Conservation (phyloP, 352 stramenopile genomes). For the Phytophthora colocasiae region DNA sequence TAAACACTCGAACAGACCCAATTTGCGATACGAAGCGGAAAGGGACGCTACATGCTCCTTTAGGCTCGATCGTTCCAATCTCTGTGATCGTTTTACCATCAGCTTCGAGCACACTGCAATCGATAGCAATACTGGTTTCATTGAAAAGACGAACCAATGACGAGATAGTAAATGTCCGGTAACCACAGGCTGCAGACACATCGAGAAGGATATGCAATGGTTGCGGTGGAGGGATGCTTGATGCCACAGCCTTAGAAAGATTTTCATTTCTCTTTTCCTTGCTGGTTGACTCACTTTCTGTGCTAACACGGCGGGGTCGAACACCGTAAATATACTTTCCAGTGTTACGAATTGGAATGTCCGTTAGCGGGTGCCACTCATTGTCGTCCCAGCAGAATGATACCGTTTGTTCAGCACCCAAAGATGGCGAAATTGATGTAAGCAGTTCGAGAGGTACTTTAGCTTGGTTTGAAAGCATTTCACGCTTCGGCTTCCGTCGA, state of each 20-base stretch:
- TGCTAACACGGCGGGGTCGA: constrained; percentile 29
- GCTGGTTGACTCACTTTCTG: constrained; percentile 5
- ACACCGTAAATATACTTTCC: constrained; percentile 85
- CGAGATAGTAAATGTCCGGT: constrained; percentile 81
- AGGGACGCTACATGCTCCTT: constrained; percentile 67
- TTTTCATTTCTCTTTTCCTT: constrained; percentile 9
- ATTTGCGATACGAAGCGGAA: constrained; percentile 70
- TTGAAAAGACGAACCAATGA: constrained; percentile 84
- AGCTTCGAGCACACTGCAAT: constrained; percentile 63
- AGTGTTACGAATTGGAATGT: constrained; percentile 78
- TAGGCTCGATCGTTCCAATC: constrained; percentile 69
- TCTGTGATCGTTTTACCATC: constrained; percentile 68
- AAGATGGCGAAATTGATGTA: constrained; percentile 67
- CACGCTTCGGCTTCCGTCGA: constrained; percentile 46
- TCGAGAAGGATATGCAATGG: constrained; percentile 76
- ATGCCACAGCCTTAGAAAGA: neutral
- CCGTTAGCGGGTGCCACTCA: constrained; percentile 75
- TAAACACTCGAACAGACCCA: constrained; percentile 64
- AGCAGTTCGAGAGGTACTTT: constrained; percentile 80
- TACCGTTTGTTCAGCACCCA: constrained; percentile 76
- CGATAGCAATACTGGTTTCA: constrained; percentile 61
- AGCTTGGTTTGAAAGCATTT: constrained; percentile 53
- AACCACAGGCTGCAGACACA: constrained; percentile 71
- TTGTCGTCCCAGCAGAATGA: constrained; percentile 79
- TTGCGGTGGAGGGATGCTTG: constrained; percentile 16